These are phyloP conservation scores for Termitomyces sp. DNA, from an alignment of 768 basidiomycete species.

Conservation along the genomic window DNA sequence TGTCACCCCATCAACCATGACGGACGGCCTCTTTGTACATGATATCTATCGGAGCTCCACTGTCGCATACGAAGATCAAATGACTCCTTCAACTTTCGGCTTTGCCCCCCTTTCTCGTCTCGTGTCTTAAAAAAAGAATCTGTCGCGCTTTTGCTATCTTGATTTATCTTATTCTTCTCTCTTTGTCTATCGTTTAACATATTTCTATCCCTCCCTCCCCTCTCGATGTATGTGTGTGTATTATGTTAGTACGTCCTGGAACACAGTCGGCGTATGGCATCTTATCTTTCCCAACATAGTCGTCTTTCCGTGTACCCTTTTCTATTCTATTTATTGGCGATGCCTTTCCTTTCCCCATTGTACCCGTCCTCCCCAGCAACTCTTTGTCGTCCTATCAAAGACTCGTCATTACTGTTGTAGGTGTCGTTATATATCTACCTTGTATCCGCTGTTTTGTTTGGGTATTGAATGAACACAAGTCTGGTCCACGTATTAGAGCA, in stretches of 20 bases:
- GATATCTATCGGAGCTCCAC: conserved; percentile 5
- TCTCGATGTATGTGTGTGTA: conserved; percentile 8
- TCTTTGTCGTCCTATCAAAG: not conserved
- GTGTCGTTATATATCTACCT: conserved; percentile 3
- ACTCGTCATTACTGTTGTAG: conserved; percentile 9
- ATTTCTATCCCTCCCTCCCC: not conserved
- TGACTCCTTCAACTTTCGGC: not conserved
- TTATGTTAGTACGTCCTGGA: conserved; percentile 8
- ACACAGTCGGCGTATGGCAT: conserved; percentile 11
- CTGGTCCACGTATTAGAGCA: too few relatives aligned
- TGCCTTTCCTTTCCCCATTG: not conserved
- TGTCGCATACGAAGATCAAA: not conserved
- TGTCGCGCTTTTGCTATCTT: conserved; percentile 18
- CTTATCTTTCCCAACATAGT: conserved; percentile 4
- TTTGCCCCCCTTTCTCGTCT: conserved; percentile 8
- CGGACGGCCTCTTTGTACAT: conserved; percentile 9
- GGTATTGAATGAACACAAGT: not conserved
- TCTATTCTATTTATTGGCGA: conserved; percentile 9
- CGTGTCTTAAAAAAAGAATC: conserved; percentile 11
- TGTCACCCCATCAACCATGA: conserved; percentile 4
- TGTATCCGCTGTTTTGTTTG: conserved; percentile 5
- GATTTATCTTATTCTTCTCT: conserved; percentile 10
- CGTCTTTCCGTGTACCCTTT: conserved; percentile 6
- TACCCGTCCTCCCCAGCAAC: not conserved
- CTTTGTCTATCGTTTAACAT: conserved; percentile 10